Base-by-base conservation (phyloP, 2,329 filamentous ascomycete genomes). In the Calonectria multiphialidica region DNA sequence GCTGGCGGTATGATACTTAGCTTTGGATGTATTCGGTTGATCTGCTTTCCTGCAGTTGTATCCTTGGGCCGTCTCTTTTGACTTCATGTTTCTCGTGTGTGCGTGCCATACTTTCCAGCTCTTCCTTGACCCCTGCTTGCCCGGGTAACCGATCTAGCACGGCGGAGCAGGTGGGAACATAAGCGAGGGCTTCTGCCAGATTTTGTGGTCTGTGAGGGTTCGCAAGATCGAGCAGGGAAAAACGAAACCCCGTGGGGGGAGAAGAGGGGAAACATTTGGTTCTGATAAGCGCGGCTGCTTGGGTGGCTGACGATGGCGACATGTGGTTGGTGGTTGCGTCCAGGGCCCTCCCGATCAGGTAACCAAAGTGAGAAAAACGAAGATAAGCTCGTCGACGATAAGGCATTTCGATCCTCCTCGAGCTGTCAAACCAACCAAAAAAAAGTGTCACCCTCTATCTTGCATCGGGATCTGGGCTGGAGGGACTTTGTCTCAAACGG, bases 361-460 rank as follows among this genome's bases (percentile, higher is more conserved):
- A 71, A 68, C 13, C 30, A 68, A 71, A 68, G 69, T 68, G 69
- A 71, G 64, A 71, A 64, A 64, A 69, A 64, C 5, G 25, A n/a
- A 15, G 42, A 68, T 68, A 55, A 57, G 35, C 18, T 21, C 33
- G 12, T 5, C 28, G 23, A 25, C 45, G 66, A 63, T 69, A 62
- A 69, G 66, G 28, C 23, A 8, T 35, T 57, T n/a, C 13, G n/a
- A n/a, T 6, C 3, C 12, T n/a, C 23, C 8, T 30, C 21, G 15
- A 33, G 12, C 15, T 6, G 33, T 35, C 33, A 35, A 35, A 35
- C n/a, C n/a, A n/a, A n/a, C 8, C 8, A 8, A 30, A 30, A 30
- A 30, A 30, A 30, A 30, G 8, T 5, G 28, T 30, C 28, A 8
- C 28, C 28, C 8, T 30, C 28, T 30, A 30, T 13, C 13, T 42